These are phyloP conservation scores for Geranomyces michiganensis DNA, from an alignment of 192 early-diverging fungal species.

Conservation along the genomic window DNA sequence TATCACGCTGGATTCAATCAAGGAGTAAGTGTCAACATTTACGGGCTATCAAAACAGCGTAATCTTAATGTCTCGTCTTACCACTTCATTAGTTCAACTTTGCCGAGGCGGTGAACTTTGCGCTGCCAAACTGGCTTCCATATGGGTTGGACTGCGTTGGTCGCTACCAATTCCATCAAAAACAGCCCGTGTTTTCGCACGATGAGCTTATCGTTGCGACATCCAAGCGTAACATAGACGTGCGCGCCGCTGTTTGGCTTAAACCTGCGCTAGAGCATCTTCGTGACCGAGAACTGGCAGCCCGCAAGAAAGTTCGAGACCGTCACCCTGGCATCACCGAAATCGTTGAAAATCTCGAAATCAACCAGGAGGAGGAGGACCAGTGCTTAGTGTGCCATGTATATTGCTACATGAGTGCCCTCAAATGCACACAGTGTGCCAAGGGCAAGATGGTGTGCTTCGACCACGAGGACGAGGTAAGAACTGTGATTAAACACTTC, in stretches of 20 bases:
- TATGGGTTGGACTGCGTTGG: slow-evolving; percentile 77
- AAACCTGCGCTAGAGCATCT: slow-evolving; percentile 38
- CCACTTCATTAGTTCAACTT: slow-evolving; percentile 70
- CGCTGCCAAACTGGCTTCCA: slow-evolving; percentile 87
- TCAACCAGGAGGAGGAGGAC: slow-evolving; percentile 33
- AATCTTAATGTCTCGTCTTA: neutral
- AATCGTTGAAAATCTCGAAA: slow-evolving; percentile 17
- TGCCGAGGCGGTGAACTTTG: slow-evolving; percentile 97
- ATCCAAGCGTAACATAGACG: slow-evolving; percentile 31
- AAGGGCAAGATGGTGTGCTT: slow-evolving; percentile 67
- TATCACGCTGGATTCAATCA: slow-evolving; percentile 99
- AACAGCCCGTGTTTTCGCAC: slow-evolving; percentile 92
- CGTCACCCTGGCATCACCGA: slow-evolving; percentile 24
- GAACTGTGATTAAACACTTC: neutral
- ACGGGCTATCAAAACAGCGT: neutral
- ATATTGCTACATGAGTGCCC: slow-evolving; percentile 39
- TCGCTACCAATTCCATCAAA: slow-evolving; percentile 77
- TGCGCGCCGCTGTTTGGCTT: slow-evolving; percentile 42
- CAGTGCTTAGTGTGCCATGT: slow-evolving; percentile 47
- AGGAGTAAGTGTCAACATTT: slow-evolving; percentile 58
- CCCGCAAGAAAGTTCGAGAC: slow-evolving; percentile 29
- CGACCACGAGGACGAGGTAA: slow-evolving; percentile 59
- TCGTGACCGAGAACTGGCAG: slow-evolving; percentile 32
- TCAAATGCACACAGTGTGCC: slow-evolving; percentile 55
- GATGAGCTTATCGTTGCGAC: slow-evolving; percentile 74